Conservation (phyloP, 306 rosid species). For the Corylus americana region DNA sequence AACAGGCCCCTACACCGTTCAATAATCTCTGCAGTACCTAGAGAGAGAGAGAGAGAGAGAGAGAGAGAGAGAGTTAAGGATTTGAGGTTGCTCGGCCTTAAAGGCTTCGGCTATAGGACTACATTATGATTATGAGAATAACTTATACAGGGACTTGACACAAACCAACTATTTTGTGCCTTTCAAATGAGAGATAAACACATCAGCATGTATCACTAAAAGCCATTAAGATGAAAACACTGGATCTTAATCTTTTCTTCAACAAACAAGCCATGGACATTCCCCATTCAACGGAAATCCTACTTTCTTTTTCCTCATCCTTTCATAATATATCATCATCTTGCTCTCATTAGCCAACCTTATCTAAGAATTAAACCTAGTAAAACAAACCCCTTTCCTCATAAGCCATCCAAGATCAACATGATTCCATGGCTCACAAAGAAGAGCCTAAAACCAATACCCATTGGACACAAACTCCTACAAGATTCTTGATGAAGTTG, state of each 20-base stretch:
- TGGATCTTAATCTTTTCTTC: no score
- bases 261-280: no score
- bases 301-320: neutral
- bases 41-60: no score
- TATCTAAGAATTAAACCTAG: neutral
- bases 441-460: conserved; percentile 38
- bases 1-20: neutral
- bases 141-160: no score
- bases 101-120: no score
- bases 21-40: neutral
- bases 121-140: no score
- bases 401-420: conserved; percentile 7
- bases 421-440: conserved; percentile 12
- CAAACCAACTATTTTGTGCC: no score
- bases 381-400: neutral
- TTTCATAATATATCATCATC: neutral
- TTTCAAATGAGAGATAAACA: no score
- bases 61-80: no score
- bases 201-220: no score
- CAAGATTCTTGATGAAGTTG: conserved; percentile 45
- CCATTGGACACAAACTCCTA: conserved; percentile 51
- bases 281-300: neutral
- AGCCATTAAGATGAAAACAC: no score
- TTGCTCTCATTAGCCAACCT: neutral
- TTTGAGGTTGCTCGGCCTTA: no score